phyloP scores from a whole-genome alignment of 257 asterid genomes.

The Solanum chmielewskii region DNA sequence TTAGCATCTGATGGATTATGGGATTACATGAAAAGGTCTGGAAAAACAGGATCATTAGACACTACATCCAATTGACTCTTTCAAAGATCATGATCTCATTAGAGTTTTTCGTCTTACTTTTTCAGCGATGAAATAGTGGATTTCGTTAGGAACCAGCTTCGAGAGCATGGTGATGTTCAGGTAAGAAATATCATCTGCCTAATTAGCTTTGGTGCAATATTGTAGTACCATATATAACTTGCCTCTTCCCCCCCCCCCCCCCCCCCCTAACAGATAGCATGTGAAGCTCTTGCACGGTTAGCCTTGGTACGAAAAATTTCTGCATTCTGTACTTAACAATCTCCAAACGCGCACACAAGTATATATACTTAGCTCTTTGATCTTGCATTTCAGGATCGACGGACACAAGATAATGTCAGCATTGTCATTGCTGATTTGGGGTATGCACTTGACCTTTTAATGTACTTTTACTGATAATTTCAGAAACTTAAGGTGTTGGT shows the following conservation, averaged over 20 bases:
- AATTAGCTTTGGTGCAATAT: neutral
- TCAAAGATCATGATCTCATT: neutral
- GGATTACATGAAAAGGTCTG: slow-evolving; percentile 79
- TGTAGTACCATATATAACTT: slow-evolving; percentile 3
- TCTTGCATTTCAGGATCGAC: slow-evolving; percentile 40
- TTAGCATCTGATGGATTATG: slow-evolving; percentile 96
- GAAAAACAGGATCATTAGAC: neutral
- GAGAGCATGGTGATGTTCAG: slow-evolving; percentile 80
- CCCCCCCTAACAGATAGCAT: slow-evolving; percentile 46
- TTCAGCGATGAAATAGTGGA: slow-evolving; percentile 61
- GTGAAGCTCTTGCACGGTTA: slow-evolving; percentile 72
- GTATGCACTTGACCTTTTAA: slow-evolving; percentile 27
- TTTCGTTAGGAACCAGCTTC: slow-evolving; percentile 69
- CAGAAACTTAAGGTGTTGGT: neutral
- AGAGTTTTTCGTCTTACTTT: neutral
- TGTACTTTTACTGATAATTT: neutral
- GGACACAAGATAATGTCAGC: slow-evolving; percentile 89
- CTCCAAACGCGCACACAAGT: neutral
- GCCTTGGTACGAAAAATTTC: slow-evolving; percentile 53
- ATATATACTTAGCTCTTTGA: neutral
- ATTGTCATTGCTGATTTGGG: slow-evolving; percentile 87
- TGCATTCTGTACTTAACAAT: neutral
- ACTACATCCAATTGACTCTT: neutral
- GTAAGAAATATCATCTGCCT: slow-evolving; percentile 14
- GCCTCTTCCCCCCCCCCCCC: neutral